phyloP scores from a whole-genome alignment of 2,329 filamentous ascomycete genomes.

The Mycocentrospora acerina region DNA sequence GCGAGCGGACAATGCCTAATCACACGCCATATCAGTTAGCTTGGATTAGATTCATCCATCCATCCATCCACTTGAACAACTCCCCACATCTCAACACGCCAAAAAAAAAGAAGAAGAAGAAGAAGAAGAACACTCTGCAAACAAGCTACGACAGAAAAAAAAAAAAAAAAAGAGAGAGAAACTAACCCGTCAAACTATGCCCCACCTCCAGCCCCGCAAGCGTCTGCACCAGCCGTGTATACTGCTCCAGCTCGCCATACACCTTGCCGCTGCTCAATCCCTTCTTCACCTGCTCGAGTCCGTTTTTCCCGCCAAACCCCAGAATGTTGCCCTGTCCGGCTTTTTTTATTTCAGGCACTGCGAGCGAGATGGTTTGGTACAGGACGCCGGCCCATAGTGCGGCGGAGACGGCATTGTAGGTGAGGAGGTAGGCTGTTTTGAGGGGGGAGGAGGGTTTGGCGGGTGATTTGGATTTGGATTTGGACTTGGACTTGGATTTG shows the following conservation, averaged over 20 bases:
- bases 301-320: constrained; percentile 11
- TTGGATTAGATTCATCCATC: background rate
- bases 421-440: constrained; percentile 65
- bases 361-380: constrained; percentile 63
- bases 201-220: constrained; percentile 79
- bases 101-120: too few species aligned
- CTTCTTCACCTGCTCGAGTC: constrained; percentile 6
- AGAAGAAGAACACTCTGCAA: too few species aligned
- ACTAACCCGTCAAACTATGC: constrained; percentile 70
- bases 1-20: constrained; percentile 81
- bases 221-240: constrained; percentile 79
- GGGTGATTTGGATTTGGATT: constrained; percentile 6
- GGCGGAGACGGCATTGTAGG: constrained; percentile 81
- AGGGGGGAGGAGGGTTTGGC: constrained; percentile 10
- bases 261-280: constrained; percentile 50
- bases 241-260: constrained; percentile 64
- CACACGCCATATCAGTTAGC: too few species aligned
- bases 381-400: constrained; percentile 78
- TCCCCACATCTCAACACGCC: too few species aligned
- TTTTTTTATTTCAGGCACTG: constrained; percentile 22
- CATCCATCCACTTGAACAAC: too few species aligned
- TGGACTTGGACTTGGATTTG: constrained; percentile 5
- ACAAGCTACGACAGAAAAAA: too few species aligned
- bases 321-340: constrained; percentile 17
- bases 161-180: background rate